Base-by-base conservation (phyloP, 169 alveolate species). In the Cryptosporidium xiaoi region DNA sequence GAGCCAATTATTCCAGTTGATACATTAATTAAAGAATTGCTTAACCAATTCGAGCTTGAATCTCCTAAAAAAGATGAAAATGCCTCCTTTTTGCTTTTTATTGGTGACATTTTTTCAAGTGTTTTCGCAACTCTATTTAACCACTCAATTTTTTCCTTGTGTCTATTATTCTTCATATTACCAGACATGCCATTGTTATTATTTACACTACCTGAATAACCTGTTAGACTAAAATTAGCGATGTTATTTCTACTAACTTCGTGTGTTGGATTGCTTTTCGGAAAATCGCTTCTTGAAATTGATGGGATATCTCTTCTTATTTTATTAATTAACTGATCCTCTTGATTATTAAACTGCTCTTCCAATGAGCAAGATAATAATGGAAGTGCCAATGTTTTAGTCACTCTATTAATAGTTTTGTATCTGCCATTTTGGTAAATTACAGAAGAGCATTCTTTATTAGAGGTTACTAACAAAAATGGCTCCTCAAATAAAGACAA, bases 401-500 rank as follows among this genome's bases (percentile, higher is more conserved):
- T 77, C 12, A 77, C 87, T 44, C 71, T 56, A 36, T 77, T 77
- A 40, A 77, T 62, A 4, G 77, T 60, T 36, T 77, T 77, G 64
- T 77, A 77, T 2, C 50, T 18, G 1, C 65, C 87, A 62, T 60
- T 60, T 46, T 77, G 87, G 64, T 77, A 77, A 6, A 77, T 77
- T 5, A 77, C 64, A 40, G 77, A 24, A 8, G 87, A 77, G 8
- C 34, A 24, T 24, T 77, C 77, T 15, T 62, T 40, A 13, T 51
- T 10, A 40, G 87, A 58, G 1, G 71, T 33, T 13, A 77, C 44
- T 24, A 77, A 60, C 3, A 77, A 15, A 58, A 27, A 77, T 1
- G 87, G 87, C 16, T 77, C 87, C 10, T 77, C 87, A 44, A 77
- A 77, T 36, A 77, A 58, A 24, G 51, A 60, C 48, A 77, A 8